Base-by-base conservation (phyloP, 2,329 filamentous ascomycete genomes). In the Phyllosticta citrichinensis region DNA sequence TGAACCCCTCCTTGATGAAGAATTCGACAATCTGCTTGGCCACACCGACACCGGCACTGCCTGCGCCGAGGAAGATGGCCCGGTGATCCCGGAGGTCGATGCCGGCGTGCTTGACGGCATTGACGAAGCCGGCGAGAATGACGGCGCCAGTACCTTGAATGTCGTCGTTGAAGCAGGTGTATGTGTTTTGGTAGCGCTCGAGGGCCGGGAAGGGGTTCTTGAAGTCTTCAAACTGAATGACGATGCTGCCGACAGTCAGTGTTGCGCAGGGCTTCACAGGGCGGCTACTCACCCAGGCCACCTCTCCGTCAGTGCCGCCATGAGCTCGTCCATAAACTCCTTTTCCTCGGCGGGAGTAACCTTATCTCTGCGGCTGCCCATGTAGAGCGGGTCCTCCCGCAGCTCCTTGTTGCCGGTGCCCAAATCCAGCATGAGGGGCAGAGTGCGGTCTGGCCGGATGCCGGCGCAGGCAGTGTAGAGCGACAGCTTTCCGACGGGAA, bases 81-180 rank as follows among this genome's bases (percentile, higher is more conserved):
- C 88, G 88, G 76, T 99, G 94, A 70, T 97, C 91, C 76, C 91
- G 88, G 57, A 92, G 78, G 27, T 91, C 89, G 17, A 96, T 85
- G 57, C 87, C 88, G 14, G 91, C 95, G 63, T 90, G 84, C 77
- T 93, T 93, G 63, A 96, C 91, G 27, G 81, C 82, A 66, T 82
- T 84, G 76, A 89, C 84, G 74, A 88, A 81, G 68, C 93, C 93
- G 65, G 84, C 93, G 60, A 97, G 83, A 64, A 97, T 91, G 70
- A 99, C 94, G 65, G 93, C 91, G 68, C 94, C 94, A 68, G 94
- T 97, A 66, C 93, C 93, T 80, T 97, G 93, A 71, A 99, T 94
- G 73, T 99, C 93, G 71, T 97, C 94, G 75, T 97, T 97, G 84
- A 99, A 99, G 82, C 90, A 95, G 75, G 89, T 92, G 81, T 96